These are phyloP conservation scores for Lippia alba DNA, from an alignment of 305 asterid genomes.

Conservation along the genomic window DNA sequence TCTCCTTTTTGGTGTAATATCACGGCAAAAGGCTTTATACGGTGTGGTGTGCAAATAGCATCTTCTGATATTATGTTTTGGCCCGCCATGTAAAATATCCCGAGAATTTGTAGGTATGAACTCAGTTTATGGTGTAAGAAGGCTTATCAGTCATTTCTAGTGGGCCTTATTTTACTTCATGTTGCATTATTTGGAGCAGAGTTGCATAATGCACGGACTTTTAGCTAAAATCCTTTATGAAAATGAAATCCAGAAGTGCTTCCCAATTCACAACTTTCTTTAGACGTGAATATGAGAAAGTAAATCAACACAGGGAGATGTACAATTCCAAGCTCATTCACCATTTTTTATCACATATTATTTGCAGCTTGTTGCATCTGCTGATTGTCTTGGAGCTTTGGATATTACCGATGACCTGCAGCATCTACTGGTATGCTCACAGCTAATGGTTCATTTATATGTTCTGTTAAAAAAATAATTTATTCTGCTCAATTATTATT, in stretches of 20 bases:
- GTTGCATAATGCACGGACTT: constrained; percentile 4
- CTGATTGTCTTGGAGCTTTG: constrained; percentile 98
- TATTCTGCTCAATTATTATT: neutral
- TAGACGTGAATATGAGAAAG: too few species aligned
- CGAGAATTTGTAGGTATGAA: too few species aligned
- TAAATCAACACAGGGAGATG: constrained; percentile 25
- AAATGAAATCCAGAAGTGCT: constrained; percentile 4
- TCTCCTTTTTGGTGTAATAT: too few species aligned
- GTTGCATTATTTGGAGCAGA: constrained; percentile 20
- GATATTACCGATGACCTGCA: constrained; percentile 94
- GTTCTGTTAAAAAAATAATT: constrained; percentile 7
- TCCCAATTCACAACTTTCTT: neutral
- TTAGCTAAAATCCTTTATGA: neutral
- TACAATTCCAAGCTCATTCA: constrained; percentile 31
- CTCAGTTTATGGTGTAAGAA: neutral
- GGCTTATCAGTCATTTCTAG: neutral
- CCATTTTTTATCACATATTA: constrained; percentile 33
- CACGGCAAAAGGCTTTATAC: too few species aligned
- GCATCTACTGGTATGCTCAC: constrained; percentile 77
- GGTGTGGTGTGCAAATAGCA: too few species aligned
- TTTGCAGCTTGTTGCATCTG: constrained; percentile 96
- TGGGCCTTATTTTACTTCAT: constrained; percentile 7
- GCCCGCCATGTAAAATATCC: too few species aligned
- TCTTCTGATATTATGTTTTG: too few species aligned
- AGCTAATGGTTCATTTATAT: constrained; percentile 18